Evolutionary conservation across 1,139 yeast species (phyloP), one percentile per base, ranked within the genome.

Genomic region (Taiozyma sp.): DNA sequence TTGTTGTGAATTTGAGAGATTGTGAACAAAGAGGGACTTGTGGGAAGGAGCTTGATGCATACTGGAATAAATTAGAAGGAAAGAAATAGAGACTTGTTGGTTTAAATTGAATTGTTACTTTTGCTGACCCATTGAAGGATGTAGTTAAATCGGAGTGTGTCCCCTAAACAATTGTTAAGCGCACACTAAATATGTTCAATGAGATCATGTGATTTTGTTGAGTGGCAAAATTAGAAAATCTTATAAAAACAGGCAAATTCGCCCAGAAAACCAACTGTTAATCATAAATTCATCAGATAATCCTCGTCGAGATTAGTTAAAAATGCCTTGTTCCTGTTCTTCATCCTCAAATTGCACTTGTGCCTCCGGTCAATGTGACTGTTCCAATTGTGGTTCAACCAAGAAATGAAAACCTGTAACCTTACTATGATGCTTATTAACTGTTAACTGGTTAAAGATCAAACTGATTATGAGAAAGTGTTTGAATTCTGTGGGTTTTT

Each of bases 1-100:
- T 85, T 48, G 79, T 83, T 26, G 85, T 77, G 1, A 76, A 77
- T 50, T 80, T 88, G 71, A 68, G 76, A 54, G 80, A 75, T 35
- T 84, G 91, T 66, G 70, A 69, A 24, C 63, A 59, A 41, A 66
- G 71, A 52, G 69, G 67, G 34, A 68, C 73, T 22, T 85, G 93
- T 70, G 83, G 79, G 51, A 61, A 67, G 44, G 74, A 75, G 41
- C 70, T 83, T 52, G 71, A 73, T 44, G 53, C 57, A 29, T 77
- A 77, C 55, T 68, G 66, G 65, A 46, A 41, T 41, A 50, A 40
- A 40, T 24, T 40, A 40, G 42, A 40, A 24, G 28, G 29, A 24
- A 40, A 40, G 19, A 22, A 40, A 40, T 40, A 40, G 29, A 22
- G 26, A 24, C 5, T 24, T 24, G 26, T 24, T 24, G 26, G 5